Evolutionary conservation across 176 grass and related monocot species (phyloP).

Genomic region (Avena eriantha): DNA sequence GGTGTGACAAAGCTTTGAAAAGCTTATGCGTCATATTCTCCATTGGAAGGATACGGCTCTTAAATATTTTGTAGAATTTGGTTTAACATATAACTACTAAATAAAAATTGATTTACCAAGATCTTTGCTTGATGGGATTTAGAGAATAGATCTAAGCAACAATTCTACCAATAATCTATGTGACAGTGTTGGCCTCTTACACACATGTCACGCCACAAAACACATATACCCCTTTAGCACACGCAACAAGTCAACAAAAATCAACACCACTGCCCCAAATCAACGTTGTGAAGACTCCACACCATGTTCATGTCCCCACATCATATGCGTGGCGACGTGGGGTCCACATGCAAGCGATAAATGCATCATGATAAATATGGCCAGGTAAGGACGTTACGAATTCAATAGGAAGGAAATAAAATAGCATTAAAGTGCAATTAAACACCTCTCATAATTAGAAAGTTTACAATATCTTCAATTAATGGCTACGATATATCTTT

Average conservation of each 20-base stretch:
- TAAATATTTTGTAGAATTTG: neutral
- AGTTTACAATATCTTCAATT: neutral
- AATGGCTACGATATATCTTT: neutral
- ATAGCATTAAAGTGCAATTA: slow-evolving; percentile 12
- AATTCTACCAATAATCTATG: neutral
- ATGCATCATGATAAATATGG: neutral
- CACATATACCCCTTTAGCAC: neutral
- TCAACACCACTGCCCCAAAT: neutral
- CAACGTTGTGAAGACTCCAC: neutral
- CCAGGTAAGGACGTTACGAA: neutral
- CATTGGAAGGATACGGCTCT: neutral
- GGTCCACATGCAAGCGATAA: neutral
- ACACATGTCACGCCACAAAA: neutral
- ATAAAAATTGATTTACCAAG: neutral
- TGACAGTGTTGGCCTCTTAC: neutral
- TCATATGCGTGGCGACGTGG: neutral
- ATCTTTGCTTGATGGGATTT: neutral
- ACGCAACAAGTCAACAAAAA: neutral
- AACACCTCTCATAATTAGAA: neutral
- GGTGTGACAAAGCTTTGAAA: neutral
- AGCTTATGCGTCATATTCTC: neutral
- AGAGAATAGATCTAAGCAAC: neutral
- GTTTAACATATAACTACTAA: neutral
- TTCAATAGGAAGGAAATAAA: neutral
- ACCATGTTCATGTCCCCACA: neutral